A percentile compares a stretch with the other conserved stretches of the same genome.
phyloP scores from a whole-genome alignment of 768 basidiomycete species.

The Xerocomellus amylosporus region DNA sequence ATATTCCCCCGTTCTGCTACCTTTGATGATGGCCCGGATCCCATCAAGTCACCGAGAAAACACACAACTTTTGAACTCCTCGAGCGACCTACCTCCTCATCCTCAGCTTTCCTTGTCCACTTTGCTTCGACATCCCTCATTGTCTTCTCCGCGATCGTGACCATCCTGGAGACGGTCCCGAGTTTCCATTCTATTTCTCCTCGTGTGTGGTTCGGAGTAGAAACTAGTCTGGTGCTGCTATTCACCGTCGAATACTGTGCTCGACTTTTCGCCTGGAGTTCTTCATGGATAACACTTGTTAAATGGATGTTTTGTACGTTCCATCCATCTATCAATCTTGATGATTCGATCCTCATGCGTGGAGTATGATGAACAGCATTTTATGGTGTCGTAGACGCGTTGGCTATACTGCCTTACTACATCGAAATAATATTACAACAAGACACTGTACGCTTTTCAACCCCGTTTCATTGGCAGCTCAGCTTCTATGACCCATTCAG shows the following conservation, averaged over 20 bases:
- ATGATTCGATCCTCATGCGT: background rate
- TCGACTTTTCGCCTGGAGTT: conserved; percentile 73
- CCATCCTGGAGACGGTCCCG: conserved; percentile 77
- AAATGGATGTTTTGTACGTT: conserved; percentile 68
- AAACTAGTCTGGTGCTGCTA: conserved; percentile 77
- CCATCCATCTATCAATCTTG: background rate
- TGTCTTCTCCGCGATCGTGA: conserved; percentile 69
- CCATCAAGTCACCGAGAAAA: conserved; percentile 50
- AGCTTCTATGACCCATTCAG: conserved; percentile 34
- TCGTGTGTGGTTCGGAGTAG: conserved; percentile 81
- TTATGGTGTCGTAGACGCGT: conserved; percentile 80
- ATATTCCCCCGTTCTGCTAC: conserved; percentile 37
- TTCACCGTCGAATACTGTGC: conserved; percentile 86
- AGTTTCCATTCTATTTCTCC: conserved; percentile 67
- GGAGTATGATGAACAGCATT: conserved; percentile 47
- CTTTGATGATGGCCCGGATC: conserved; percentile 33
- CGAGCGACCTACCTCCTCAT: conserved; percentile 76
- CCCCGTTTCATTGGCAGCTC: background rate
- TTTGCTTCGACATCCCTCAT: conserved; percentile 69
- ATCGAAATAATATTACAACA: conserved; percentile 79
- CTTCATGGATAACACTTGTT: conserved; percentile 54
- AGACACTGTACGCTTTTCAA: conserved; percentile 65
- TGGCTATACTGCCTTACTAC: conserved; percentile 87
- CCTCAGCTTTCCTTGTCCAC: conserved; percentile 74
- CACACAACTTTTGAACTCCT: conserved; percentile 65